Evolutionary conservation across 257 asterid species (phyloP), one percentile per base, ranked within the genome.

Genomic region (Solanum habrochaites): DNA sequence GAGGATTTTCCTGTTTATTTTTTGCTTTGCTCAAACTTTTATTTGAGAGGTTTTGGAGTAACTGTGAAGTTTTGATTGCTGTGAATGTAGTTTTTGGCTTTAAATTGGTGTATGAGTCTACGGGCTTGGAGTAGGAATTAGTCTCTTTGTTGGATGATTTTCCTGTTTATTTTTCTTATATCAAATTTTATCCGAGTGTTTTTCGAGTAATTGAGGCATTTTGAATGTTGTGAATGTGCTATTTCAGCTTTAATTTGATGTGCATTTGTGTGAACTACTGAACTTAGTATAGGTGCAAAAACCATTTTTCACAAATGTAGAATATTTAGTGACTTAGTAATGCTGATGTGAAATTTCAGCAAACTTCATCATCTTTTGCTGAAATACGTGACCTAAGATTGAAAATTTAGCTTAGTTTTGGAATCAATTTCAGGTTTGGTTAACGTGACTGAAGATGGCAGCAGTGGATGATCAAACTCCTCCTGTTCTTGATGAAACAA

Each of bases 361-460:
- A 29, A 80, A 49, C 15, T 45, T 81, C 7, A 81, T 81, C 66
- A 8, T 20, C 69, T 10, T 18, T 81, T 49, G 20, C 85, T 29
- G 29, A 47, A 20, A 27, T 45, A 77, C 7, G 11, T 45, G 16
- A 27, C 15, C 40, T 15, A 15, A n/a, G 84, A 25, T 16, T 78
- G 64, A 45, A n/a, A 78, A 3, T 15, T 78, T 45, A 10, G 66
- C 67, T 29, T 80, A 40, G 6, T 81, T 29, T 81, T 49, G 69
- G 45, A 49, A 81, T 49, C 85, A 81, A 47, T 66, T 80, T 60
- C 69, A 58, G 88, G 84, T 85, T 78, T 73, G 84, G 85, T 85
- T 86, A 27, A 37, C 88, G 88, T 58, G 69, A 77, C 82, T 87
- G 89, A 85, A 89, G 90, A 96, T 96, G 99, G 98, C 96, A 88